Evolutionary conservation across 2,329 filamentous ascomycete species (phyloP).

Genomic region (Corniculantispora saksenae): DNA sequence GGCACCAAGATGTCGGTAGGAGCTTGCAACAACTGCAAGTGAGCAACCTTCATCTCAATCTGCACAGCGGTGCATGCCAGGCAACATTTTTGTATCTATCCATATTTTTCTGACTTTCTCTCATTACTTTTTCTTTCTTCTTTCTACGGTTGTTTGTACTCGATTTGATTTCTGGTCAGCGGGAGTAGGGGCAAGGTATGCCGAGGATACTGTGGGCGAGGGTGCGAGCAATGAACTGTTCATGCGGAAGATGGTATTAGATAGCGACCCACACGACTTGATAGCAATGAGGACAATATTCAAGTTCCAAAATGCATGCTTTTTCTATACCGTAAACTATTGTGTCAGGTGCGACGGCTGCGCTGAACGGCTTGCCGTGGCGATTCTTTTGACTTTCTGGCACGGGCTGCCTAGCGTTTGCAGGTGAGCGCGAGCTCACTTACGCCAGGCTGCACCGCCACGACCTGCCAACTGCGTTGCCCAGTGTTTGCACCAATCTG

Average conservation of each 20-base stretch:
- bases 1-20: constrained; percentile 12
- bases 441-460: not conserved
- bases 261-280: constrained; percentile 2
- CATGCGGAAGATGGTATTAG: constrained; percentile 5
- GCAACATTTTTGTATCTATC: constrained; percentile 17
- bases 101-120: constrained; percentile 18
- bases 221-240: constrained; percentile 2
- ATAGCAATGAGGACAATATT: constrained; percentile 16
- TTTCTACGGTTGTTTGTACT: constrained; percentile 2
- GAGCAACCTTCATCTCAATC: constrained; percentile 28
- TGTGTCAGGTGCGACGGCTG: not conserved
- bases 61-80: not conserved
- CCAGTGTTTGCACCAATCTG: not conserved
- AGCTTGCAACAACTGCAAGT: constrained; percentile 21
- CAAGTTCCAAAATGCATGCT: not conserved
- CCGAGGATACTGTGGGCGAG: constrained; percentile 3
- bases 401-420: not conserved
- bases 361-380: not conserved
- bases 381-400: not conserved
- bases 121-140: constrained; percentile 1
- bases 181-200: constrained; percentile 9
- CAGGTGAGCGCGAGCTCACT: not conserved
- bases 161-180: constrained; percentile 16
- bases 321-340: not conserved
- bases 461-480: not conserved